Conservation (phyloP, 108 stramenopile genomes). For the Cyclotella baltica region DNA sequence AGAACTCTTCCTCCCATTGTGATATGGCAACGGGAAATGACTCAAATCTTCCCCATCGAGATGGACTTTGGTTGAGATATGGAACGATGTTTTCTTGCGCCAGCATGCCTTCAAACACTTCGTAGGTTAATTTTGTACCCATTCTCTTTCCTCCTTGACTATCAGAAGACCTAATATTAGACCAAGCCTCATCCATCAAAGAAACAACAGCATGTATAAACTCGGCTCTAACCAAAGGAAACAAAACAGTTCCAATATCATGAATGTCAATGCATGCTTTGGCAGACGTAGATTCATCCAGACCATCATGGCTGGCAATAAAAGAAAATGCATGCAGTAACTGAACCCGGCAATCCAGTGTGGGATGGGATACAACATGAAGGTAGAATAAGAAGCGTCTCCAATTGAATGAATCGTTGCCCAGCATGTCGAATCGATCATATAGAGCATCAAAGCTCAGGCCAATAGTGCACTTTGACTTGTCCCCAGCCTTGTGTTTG, state of each 20-base stretch:
- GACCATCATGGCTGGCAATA: slow-evolving; percentile 21
- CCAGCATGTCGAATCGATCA: slow-evolving; percentile 25
- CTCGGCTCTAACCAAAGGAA: slow-evolving; percentile 39
- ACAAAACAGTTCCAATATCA: slow-evolving; percentile 29
- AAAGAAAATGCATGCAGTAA: slow-evolving; percentile 33
- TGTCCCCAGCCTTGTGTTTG: background rate
- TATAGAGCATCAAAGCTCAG: slow-evolving; percentile 28
- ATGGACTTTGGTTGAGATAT: slow-evolving; percentile 18
- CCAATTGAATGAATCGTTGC: slow-evolving; percentile 33
- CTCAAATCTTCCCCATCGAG: slow-evolving; percentile 21
- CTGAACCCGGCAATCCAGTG: slow-evolving; percentile 20
- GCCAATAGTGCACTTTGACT: background rate
- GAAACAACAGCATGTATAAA: slow-evolving; percentile 2
- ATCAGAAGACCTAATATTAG: slow-evolving; percentile 13
- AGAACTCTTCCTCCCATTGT: slow-evolving; percentile 39
- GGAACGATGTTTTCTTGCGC: slow-evolving; percentile 11
- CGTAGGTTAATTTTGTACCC: slow-evolving; percentile 23
- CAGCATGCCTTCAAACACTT: slow-evolving; percentile 40
- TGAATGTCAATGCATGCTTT: slow-evolving; percentile 32
- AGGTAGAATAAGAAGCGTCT: slow-evolving; percentile 38
- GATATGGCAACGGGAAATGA: slow-evolving; percentile 24
- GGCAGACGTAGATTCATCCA: slow-evolving; percentile 5
- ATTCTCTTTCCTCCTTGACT: background rate
- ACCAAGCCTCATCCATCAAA: slow-evolving; percentile 42
- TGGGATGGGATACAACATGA: slow-evolving; percentile 34